Evolutionary conservation across 2,329 filamentous ascomycete species (phyloP).

Genomic region (Paecilomyces sp.): DNA sequence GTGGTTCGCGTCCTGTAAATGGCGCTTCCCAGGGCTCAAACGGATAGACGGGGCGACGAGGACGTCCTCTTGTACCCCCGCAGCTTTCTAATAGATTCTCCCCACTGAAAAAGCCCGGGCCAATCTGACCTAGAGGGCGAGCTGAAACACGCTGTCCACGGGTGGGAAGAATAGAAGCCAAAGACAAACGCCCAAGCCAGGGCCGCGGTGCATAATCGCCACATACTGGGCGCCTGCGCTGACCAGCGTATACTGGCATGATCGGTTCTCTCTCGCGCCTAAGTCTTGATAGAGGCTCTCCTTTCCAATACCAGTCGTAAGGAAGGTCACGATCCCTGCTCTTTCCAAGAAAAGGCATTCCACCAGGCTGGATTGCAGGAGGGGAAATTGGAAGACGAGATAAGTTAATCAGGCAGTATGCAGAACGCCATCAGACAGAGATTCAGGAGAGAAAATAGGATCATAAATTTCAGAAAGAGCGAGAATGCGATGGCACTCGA

Average conservation of each 20-base stretch:
- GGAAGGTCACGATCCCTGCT: slow-evolving; percentile 8
- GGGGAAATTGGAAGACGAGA: not conserved
- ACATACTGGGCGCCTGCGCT: slow-evolving; percentile 1
- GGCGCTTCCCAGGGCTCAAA: not conserved
- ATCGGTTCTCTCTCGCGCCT: slow-evolving; percentile 9
- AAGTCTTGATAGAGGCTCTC: slow-evolving; percentile 12
- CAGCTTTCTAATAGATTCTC: slow-evolving; percentile 1
- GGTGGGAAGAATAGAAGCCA: not conserved
- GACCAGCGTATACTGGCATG: not conserved
- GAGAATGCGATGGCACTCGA: not conserved
- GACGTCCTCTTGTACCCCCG: not conserved
- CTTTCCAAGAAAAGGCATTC: not conserved
- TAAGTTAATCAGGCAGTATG: not conserved
- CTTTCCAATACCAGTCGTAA: slow-evolving; percentile 16
- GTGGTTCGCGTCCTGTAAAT: not conserved
- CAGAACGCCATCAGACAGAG: not conserved
- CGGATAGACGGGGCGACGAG: not conserved
- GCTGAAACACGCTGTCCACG: not conserved
- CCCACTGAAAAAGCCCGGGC: not conserved
- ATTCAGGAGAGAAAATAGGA: not conserved
- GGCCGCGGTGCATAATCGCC: not conserved
- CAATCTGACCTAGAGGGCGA: not conserved
- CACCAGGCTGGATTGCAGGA: not conserved
- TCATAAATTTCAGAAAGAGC: not conserved
- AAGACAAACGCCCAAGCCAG: not conserved